These are phyloP conservation scores for Theobroma cacao DNA, from an alignment of 345 rosid species.

Conservation along the genomic window DNA sequence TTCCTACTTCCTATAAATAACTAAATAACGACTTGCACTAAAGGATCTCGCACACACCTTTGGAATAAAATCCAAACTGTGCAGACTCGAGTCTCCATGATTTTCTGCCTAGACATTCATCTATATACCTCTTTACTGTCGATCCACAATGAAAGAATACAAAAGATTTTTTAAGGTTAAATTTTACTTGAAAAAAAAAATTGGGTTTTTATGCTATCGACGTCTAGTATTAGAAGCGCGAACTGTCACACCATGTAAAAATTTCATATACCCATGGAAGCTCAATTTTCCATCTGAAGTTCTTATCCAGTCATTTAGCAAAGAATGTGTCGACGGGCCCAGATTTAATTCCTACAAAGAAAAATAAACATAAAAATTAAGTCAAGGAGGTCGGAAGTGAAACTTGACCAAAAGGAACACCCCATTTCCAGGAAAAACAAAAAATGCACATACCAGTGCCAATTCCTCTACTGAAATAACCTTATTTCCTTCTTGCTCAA, in stretches of 20 bases:
- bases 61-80: not conserved
- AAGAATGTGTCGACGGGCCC: conserved; percentile 46
- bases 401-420: not conserved
- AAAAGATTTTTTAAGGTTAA: not conserved
- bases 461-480: conserved; percentile 72
- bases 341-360: conserved; percentile 58
- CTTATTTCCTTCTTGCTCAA: conserved; percentile 84
- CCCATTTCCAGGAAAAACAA: not conserved
- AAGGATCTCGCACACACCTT: not conserved
- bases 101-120: not conserved
- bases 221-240: conserved; percentile 55
- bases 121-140: conserved; percentile 2
- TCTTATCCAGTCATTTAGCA: conserved; percentile 57
- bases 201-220: conserved; percentile 25
- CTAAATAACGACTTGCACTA: not conserved
- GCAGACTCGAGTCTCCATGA: not conserved
- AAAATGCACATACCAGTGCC: conserved; percentile 47
- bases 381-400: not conserved
- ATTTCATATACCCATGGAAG: conserved; percentile 69
- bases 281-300: conserved; percentile 60
- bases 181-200: not conserved
- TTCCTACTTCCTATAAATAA: not conserved
- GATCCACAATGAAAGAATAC: conserved; percentile 7
- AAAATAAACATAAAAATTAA: not conserved
- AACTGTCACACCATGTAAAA: conserved; percentile 75